Percentiles rank a stretch among this genome's conserved stretches.
phyloP scores from a whole-genome alignment of 1,284 basidiomycete genomes.

The Austroboletus niveus region DNA sequence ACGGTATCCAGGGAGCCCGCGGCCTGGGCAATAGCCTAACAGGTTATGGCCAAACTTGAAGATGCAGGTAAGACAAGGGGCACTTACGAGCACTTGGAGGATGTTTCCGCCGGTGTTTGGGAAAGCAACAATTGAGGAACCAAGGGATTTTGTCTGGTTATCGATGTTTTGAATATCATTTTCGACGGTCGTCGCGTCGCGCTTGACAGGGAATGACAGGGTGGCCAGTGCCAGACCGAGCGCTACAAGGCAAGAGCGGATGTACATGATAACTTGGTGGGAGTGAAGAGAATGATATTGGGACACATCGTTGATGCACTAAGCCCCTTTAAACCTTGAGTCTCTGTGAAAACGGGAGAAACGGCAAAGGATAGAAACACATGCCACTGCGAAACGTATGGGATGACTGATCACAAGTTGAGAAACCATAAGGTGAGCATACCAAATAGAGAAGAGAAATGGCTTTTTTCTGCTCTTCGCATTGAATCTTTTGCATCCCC shows the following conservation, averaged over 20 bases:
- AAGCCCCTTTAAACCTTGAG: background rate
- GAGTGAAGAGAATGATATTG: background rate
- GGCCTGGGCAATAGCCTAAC: background rate
- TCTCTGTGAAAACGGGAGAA: background rate
- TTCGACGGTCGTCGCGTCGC: background rate
- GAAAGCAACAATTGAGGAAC: background rate
- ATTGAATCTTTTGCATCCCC: background rate
- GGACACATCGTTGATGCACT: background rate
- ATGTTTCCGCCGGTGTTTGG: background rate
- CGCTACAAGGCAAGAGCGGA: background rate
- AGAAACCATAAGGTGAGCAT: background rate
- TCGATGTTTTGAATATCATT: background rate
- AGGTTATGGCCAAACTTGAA: no score
- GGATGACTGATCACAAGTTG: background rate
- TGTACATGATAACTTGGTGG: background rate
- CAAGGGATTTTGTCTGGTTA: background rate
- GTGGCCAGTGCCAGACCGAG: background rate
- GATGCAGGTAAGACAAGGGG: background rate
- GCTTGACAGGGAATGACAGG: background rate
- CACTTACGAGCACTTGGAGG: background rate
- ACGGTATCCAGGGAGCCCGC: background rate
- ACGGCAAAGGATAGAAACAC: background rate
- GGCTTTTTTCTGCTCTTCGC: background rate
- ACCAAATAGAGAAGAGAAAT: background rate
- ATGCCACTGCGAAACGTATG: background rate